Evolutionary conservation across 2,329 filamentous ascomycete species (phyloP).

Genomic region (Mycosphaerella sp.): DNA sequence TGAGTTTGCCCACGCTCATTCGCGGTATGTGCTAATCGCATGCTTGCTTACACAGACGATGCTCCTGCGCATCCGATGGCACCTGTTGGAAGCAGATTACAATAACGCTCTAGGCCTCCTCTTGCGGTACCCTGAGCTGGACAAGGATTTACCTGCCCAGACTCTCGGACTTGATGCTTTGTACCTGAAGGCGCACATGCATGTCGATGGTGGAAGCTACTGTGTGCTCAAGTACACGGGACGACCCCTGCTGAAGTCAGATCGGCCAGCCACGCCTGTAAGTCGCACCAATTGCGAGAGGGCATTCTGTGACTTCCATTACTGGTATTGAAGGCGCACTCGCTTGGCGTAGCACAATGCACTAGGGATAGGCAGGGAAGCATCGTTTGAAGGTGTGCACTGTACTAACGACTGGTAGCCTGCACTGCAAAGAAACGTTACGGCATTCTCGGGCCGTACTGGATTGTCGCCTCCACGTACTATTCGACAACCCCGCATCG

Average conservation of each 20-base stretch:
- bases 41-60: constrained; percentile 48
- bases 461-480: constrained; percentile 23
- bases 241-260: constrained; percentile 32
- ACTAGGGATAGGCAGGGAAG: too few species aligned
- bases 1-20: neutral
- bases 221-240: constrained; percentile 66
- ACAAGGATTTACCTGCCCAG: constrained; percentile 36
- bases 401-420: constrained; percentile 8
- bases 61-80: constrained; percentile 86
- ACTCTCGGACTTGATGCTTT: constrained; percentile 72
- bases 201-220: constrained; percentile 53
- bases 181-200: constrained; percentile 61
- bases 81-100: constrained; percentile 79
- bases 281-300: neutral
- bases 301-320: too few species aligned
- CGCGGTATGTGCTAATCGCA: neutral
- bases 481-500: constrained; percentile 44
- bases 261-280: constrained; percentile 27
- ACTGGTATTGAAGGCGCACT: too few species aligned
- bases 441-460: constrained; percentile 27
- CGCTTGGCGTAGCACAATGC: too few species aligned
- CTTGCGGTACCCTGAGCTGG: constrained; percentile 69
- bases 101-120: constrained; percentile 75
- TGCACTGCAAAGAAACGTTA: constrained; percentile 32
- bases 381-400: too few species aligned